A percentile compares a stretch with the other conserved stretches of the same genome.
phyloP scores from a whole-genome alignment of 257 asterid genomes.

The Mentha longifolia region DNA sequence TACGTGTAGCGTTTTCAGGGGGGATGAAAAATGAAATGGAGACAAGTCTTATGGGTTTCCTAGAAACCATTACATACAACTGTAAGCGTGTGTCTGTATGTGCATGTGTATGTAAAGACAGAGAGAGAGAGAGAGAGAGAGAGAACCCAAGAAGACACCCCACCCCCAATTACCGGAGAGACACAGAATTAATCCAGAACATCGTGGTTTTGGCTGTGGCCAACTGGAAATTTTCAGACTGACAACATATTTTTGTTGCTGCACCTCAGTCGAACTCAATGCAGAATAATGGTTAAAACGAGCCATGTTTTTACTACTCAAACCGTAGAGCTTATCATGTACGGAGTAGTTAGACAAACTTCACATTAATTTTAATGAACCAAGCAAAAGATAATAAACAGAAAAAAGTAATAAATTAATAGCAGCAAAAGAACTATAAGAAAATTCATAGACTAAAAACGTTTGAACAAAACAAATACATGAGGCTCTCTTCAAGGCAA shows the following conservation, averaged over 20 bases:
- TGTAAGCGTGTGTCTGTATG: background rate
- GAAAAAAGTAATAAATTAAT: background rate
- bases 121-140: too few species aligned
- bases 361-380: background rate
- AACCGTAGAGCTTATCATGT: too few species aligned
- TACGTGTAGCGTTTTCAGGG: background rate
- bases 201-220: background rate
- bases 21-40: background rate
- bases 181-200: background rate
- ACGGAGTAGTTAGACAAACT: too few species aligned
- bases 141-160: background rate
- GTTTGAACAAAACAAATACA: conserved; percentile 34
- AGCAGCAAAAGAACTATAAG: background rate
- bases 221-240: background rate
- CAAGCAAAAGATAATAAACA: background rate
- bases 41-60: too few species aligned
- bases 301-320: too few species aligned
- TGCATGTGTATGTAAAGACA: background rate
- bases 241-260: background rate
- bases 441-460: background rate
- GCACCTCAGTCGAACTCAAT: too few species aligned
- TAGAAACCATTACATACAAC: too few species aligned
- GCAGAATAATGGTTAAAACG: background rate
- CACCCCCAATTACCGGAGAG: conserved; percentile 8
- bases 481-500: conserved; percentile 8